Conservation (phyloP, 2,329 filamentous ascomycete genomes). For the Arthrobotrys iridis region DNA sequence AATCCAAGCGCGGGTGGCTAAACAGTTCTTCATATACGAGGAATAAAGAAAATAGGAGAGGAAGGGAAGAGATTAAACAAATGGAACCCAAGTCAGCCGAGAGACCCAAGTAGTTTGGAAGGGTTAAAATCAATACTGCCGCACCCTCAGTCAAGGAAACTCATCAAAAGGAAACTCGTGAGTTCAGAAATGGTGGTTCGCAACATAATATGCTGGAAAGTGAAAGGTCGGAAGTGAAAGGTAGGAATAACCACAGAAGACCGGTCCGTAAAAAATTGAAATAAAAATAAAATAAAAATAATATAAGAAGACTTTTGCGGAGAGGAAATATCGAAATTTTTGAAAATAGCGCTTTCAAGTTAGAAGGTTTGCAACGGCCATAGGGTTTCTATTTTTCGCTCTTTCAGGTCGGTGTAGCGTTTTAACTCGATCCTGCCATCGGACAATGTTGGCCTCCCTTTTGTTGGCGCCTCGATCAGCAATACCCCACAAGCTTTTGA, state of each 20-base stretch:
- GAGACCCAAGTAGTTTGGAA: background rate
- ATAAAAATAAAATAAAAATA: background rate
- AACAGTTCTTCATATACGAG: too few relatives aligned
- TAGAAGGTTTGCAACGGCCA: conserved; percentile 38
- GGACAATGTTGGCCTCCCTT: conserved; percentile 1
- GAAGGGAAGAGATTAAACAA: too few relatives aligned
- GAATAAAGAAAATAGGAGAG: too few relatives aligned
- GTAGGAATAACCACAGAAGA: background rate
- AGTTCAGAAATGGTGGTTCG: background rate
- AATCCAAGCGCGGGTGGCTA: too few relatives aligned
- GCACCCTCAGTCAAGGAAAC: conserved; percentile 8
- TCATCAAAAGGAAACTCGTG: conserved; percentile 12
- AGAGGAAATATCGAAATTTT: background rate
- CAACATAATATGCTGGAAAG: background rate
- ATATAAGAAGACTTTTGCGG: background rate
- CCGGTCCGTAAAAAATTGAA: too few relatives aligned
- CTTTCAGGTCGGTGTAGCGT: background rate
- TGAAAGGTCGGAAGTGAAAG: background rate
- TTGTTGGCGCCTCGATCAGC: conserved; percentile 25
- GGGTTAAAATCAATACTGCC: background rate
- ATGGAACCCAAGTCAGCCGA: background rate
- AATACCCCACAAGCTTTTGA: conserved; percentile 21
- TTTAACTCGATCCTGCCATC: conserved; percentile 18
- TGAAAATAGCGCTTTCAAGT: background rate
- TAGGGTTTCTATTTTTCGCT: conserved; percentile 26